phyloP scores from a whole-genome alignment of 352 stramenopile species.

The Globisporangium uncinulatum region DNA sequence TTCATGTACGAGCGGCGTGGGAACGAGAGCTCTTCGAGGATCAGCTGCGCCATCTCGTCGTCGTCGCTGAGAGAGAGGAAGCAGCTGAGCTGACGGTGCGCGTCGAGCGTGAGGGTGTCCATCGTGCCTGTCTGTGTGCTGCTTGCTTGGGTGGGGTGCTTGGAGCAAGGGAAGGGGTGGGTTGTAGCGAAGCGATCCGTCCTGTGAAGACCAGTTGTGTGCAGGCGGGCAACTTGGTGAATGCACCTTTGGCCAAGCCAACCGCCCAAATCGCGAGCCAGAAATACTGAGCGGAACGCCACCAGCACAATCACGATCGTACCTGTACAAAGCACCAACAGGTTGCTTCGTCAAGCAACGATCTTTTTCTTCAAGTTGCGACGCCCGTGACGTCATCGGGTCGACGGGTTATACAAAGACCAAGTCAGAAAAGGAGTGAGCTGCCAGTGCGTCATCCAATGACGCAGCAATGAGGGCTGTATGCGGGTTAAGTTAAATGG shows the following conservation, averaged over 20 bases:
- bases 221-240: conserved; percentile 9
- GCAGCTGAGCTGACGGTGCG: conserved; percentile 65
- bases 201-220: neutral
- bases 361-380: neutral
- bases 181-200: no score
- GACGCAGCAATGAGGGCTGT: neutral
- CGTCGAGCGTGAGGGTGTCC: conserved; percentile 30
- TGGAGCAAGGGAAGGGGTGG: neutral
- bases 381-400: neutral
- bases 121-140: conserved; percentile 14
- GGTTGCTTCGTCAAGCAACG: neutral
- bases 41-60: conserved; percentile 71
- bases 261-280: neutral
- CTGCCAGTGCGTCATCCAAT: neutral
- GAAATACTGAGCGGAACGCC: no score
- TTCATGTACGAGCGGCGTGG: conserved; percentile 50
- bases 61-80: conserved; percentile 64
- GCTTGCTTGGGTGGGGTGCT: neutral
- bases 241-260: neutral
- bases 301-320: neutral
- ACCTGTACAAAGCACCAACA: neutral
- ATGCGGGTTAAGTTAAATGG: neutral
- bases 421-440: neutral
- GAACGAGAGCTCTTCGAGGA: conserved; percentile 70
- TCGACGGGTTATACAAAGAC: neutral